Evolutionary conservation across 805 yeast species (phyloP).

Genomic region (Lipomyces mesembrius): DNA sequence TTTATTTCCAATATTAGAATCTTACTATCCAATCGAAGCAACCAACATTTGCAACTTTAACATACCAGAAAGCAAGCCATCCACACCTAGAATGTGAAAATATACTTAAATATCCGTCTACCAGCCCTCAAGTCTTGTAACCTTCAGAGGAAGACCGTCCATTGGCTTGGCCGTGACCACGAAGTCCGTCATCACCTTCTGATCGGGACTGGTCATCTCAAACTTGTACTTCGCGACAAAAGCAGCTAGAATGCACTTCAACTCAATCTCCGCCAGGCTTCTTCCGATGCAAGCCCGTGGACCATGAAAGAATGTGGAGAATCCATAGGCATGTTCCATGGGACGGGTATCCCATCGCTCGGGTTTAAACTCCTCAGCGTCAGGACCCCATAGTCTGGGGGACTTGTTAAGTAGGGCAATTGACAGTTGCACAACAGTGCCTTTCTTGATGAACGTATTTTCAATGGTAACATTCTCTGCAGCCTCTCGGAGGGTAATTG

Average conservation of each 20-base stretch:
- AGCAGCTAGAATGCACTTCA: constrained; percentile 21
- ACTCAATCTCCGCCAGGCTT: constrained; percentile 31
- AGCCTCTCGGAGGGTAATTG: constrained; percentile 31
- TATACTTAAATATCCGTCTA: neutral
- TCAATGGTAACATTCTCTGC: constrained; percentile 18
- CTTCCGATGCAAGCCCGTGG: constrained; percentile 32
- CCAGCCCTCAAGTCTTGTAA: constrained; percentile 24
- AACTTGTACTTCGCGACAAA: constrained; percentile 26
- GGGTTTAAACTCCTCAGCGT: constrained; percentile 30
- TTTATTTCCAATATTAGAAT: neutral
- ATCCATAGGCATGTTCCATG: constrained; percentile 23
- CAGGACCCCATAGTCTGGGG: constrained; percentile 32
- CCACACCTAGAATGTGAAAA: neutral
- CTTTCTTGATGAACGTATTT: constrained; percentile 20
- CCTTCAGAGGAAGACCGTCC: constrained; percentile 28
- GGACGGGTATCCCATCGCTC: constrained; percentile 28
- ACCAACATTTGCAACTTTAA: neutral
- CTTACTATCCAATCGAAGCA: too few relatives aligned
- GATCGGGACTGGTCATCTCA: constrained; percentile 15
- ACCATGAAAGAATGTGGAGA: constrained; percentile 32
- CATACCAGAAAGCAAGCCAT: neutral
- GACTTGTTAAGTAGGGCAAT: constrained; percentile 21
- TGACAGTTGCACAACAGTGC: constrained; percentile 21
- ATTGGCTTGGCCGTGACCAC: constrained; percentile 25
- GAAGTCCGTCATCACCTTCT: constrained; percentile 12